Base-by-base conservation (phyloP, 2,329 filamentous ascomycete species). In the Calonectria naviculata region DNA sequence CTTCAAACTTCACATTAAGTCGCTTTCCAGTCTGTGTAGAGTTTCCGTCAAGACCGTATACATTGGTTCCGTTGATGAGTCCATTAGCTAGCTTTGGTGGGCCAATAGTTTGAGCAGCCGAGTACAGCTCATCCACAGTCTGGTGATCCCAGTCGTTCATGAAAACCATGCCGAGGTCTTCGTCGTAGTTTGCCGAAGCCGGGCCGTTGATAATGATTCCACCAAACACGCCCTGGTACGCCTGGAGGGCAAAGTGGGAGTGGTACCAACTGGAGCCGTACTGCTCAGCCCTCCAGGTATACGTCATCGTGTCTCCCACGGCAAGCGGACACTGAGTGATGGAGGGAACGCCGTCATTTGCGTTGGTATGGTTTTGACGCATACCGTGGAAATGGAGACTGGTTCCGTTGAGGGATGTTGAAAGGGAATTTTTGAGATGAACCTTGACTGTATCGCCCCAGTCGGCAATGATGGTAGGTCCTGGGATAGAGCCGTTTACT, bases 1-100 rank as follows among this genome's bases (percentile, higher is more conserved):
- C 73, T 3, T 77, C 29, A 24, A 54, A 54, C 4, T 34, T n/a
- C 9, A 54, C 29, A 34, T 54, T 54, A n/a, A 54, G 49, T 12
- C 49, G 29, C 4, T 28, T 34, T 4, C 49, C 49, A 13, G 49
- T 54, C n/a, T 54, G 49, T 6, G 49, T 4, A 6, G 49, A 21
- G 29, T 54, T n/a, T 0, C 49, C 49, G 29, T 54, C 49, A 34
- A 54, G 9, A 34, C 49, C 49, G 9, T 21, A 54, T 21, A 54
- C 49, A 54, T 54, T 54, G n/a, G 49, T 54, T 2, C 49, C 49
- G 15, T 54, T 54, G 4, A 54, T 54, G 2, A 54, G 29, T 6
- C 49, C 49, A 12, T 54, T 54, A 5, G 49, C 49, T 19, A 54
- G 49, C 49, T 54, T 28, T 19, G 49, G 49, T 10, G 49, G 49